phyloP scores from a whole-genome alignment of 345 rosid genomes.

The Brassica cretica region DNA sequence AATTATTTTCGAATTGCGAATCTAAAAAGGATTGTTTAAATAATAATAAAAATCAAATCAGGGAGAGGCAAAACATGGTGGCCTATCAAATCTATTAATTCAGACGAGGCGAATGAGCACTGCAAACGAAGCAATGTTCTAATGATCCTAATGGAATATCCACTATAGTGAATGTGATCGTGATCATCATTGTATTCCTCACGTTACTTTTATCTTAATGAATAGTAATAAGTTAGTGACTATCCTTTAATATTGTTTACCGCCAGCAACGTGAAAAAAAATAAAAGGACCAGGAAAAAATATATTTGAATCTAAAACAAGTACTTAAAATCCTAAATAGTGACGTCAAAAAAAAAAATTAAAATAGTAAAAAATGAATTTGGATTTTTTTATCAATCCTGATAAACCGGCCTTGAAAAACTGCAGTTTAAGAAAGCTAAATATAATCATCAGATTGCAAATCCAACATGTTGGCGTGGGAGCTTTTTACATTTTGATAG shows the following conservation, averaged over 20 bases:
- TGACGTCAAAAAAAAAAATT: not conserved
- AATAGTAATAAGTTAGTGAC: not conserved
- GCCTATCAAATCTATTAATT: constrained; percentile 31
- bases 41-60: not conserved
- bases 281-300: not conserved
- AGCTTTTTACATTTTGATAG: not conserved
- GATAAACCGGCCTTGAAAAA: not conserved
- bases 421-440: not conserved
- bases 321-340: not conserved
- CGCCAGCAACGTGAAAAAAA: not conserved
- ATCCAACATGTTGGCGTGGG: not conserved
- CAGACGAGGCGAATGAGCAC: constrained; percentile 24
- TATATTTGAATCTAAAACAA: not conserved
- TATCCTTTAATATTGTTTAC: not conserved
- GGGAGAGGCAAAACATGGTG: constrained; percentile 32
- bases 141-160: constrained; percentile 28
- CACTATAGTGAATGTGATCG: not conserved
- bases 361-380: not conserved
- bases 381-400: not conserved
- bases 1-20: not conserved
- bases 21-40: not conserved
- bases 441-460: not conserved
- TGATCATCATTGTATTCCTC: constrained; percentile 10
- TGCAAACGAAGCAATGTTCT: constrained; percentile 10
- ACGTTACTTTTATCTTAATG: not conserved